Evolutionary conservation across 192 early-diverging fungal genomes (phyloP).

Genomic region (Podila clonocystis): DNA sequence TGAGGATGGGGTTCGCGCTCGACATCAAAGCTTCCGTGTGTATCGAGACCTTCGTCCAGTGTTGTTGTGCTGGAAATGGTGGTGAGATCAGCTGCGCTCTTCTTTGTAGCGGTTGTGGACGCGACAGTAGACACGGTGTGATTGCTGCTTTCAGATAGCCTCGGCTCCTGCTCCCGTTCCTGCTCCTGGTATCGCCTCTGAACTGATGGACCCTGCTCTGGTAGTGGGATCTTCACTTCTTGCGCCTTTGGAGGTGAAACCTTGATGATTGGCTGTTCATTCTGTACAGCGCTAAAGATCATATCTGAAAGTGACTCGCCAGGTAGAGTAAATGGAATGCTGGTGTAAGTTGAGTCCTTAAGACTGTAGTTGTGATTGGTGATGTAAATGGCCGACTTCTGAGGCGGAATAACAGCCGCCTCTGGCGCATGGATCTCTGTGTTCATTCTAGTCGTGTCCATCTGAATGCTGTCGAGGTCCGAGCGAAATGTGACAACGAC

Average conservation of each 20-base stretch:
- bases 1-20: not conserved
- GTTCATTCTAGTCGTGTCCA: not conserved
- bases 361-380: conserved; percentile 11
- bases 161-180: not conserved
- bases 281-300: conserved; percentile 26
- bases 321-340: conserved; percentile 11
- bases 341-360: not conserved
- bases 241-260: not conserved
- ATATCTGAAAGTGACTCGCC: conserved; percentile 42
- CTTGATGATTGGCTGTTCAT: not conserved
- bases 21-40: not conserved
- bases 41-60: conserved; percentile 6
- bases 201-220: not conserved
- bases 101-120: not conserved
- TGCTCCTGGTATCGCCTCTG: not conserved
- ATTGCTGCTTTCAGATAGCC: not conserved
- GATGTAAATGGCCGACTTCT: conserved; percentile 7
- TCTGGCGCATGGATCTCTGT: not conserved
- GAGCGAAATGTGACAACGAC: conserved; percentile 33
- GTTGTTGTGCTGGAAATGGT: conserved; percentile 17
- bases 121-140: not conserved
- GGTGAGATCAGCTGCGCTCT: conserved; percentile 1
- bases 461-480: not conserved
- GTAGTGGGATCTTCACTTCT: not conserved
- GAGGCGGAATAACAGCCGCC: not conserved